Percentiles rank a stretch among this genome's conserved stretches.
Conservation (phyloP, 768 basidiomycete genomes). For the Termitomyces sp. region DNA sequence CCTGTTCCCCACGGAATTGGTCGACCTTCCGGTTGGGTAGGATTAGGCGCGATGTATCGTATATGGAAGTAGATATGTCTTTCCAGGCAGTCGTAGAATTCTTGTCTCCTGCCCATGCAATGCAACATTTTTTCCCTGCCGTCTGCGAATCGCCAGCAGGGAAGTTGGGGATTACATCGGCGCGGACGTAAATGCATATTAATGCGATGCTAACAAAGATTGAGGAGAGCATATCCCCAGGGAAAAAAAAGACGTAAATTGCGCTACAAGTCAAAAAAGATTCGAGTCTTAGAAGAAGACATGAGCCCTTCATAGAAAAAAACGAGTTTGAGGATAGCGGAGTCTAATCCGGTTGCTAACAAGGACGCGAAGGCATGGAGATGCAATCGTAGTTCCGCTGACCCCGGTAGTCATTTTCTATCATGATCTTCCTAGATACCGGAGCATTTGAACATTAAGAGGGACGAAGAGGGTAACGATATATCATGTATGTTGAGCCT, state of each 20-base stretch:
- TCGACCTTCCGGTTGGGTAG: slow-evolving; percentile 46
- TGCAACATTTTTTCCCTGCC: slow-evolving; percentile 47
- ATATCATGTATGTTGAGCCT: too few species aligned
- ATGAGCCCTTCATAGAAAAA: not conserved
- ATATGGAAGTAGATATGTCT: slow-evolving; percentile 47
- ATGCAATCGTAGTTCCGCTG: not conserved
- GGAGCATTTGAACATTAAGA: not conserved
- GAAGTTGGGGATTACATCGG: slow-evolving; percentile 51
- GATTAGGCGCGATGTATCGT: slow-evolving; percentile 41
- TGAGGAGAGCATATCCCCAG: not conserved
- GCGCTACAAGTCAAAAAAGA: not conserved
- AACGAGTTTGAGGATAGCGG: not conserved
- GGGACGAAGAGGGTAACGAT: not conserved
- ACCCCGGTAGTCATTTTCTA: not conserved
- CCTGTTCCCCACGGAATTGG: slow-evolving; percentile 68
- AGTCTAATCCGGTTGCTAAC: too few species aligned
- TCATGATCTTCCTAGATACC: not conserved
- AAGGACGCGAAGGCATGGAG: not conserved
- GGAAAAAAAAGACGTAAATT: not conserved
- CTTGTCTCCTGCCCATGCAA: slow-evolving; percentile 59
- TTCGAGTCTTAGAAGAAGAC: not conserved
- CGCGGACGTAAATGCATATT: slow-evolving; percentile 35
- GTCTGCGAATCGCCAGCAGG: slow-evolving; percentile 60
- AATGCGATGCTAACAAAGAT: slow-evolving; percentile 2
- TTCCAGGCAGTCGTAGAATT: slow-evolving; percentile 56